These are phyloP conservation scores for Lasiodiplodia gonubiensis DNA, from an alignment of 2,329 filamentous ascomycete genomes.

Conservation along the genomic window DNA sequence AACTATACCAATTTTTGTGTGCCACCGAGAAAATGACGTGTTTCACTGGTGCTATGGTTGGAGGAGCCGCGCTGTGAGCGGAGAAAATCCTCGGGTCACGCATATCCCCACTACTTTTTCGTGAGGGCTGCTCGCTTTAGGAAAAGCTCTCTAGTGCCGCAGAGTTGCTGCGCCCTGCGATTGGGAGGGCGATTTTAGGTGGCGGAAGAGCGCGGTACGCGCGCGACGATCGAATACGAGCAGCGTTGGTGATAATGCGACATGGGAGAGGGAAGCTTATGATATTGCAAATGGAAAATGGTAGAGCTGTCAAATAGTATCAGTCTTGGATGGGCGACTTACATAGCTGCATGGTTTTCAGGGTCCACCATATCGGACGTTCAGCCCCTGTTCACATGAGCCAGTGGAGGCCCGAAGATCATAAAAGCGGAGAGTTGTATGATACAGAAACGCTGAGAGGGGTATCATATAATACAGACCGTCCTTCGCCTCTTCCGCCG, in stretches of 20 bases:
- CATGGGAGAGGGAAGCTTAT: not conserved
- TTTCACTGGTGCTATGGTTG: not conserved
- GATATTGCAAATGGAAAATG: not conserved
- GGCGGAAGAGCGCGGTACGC: not conserved
- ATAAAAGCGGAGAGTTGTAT: not conserved
- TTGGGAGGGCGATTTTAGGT: not conserved
- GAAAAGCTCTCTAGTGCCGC: not conserved
- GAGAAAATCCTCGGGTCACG: not conserved
- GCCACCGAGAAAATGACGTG: not conserved
- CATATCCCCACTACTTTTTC: not conserved
- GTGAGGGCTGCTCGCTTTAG: not conserved
- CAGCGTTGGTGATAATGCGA: not conserved
- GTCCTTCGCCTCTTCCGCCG: not conserved
- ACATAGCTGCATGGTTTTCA: not conserved
- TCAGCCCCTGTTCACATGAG: not conserved
- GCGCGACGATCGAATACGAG: not conserved
- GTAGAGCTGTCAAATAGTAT: not conserved
- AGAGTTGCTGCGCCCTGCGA: not conserved
- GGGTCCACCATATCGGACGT: not conserved
- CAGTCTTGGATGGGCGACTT: not conserved
- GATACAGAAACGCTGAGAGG: not conserved
- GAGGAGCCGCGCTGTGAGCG: too few species aligned
- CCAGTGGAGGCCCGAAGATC: not conserved
- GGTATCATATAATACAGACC: not conserved
- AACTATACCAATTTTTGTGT: not conserved